Percentiles rank a stretch among this genome's conserved stretches.
Evolutionary conservation across 1,139 yeast genomes (phyloP).

Genomic region (Debaryomycetaceae sp.): DNA sequence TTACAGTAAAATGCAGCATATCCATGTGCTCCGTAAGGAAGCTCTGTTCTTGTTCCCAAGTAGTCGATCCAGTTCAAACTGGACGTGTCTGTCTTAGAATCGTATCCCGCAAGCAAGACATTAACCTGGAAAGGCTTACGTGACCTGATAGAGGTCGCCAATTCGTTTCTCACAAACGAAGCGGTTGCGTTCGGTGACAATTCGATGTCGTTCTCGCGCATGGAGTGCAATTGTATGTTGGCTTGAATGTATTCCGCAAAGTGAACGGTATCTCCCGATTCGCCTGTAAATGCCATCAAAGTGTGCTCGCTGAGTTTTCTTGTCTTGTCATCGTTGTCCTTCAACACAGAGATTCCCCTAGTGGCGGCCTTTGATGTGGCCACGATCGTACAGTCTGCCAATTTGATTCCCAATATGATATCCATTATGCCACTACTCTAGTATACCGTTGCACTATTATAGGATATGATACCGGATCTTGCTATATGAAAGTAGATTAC

Average conservation of each 20-base stretch:
- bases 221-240: constrained; percentile 81
- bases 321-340: constrained; percentile 87
- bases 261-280: constrained; percentile 96
- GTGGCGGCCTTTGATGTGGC: constrained; percentile 95
- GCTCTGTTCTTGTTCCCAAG: constrained; percentile 83
- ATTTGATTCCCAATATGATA: constrained; percentile 80
- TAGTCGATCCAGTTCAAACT: constrained; percentile 89
- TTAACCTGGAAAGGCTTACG: constrained; percentile 93
- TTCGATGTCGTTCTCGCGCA: constrained; percentile 77
- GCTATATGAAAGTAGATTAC: no score
- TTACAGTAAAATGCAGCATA: constrained; percentile 93
- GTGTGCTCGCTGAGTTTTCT: constrained; percentile 71
- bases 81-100: constrained; percentile 59
- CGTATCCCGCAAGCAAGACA: constrained; percentile 82
- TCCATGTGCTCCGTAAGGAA: constrained; percentile 97
- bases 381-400: constrained; percentile 73
- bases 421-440: constrained; percentile 54
- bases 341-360: constrained; percentile 87
- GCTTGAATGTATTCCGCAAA: constrained; percentile 94
- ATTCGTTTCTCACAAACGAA: constrained; percentile 80
- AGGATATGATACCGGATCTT: no score
- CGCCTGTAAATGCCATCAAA: constrained; percentile 89
- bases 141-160: constrained; percentile 85
- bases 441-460: no score
- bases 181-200: constrained; percentile 84